Evolutionary conservation across 75 land plant species (phyloP), one percentile per base, ranked within the genome.

Genomic region (Gnetum montanum): DNA sequence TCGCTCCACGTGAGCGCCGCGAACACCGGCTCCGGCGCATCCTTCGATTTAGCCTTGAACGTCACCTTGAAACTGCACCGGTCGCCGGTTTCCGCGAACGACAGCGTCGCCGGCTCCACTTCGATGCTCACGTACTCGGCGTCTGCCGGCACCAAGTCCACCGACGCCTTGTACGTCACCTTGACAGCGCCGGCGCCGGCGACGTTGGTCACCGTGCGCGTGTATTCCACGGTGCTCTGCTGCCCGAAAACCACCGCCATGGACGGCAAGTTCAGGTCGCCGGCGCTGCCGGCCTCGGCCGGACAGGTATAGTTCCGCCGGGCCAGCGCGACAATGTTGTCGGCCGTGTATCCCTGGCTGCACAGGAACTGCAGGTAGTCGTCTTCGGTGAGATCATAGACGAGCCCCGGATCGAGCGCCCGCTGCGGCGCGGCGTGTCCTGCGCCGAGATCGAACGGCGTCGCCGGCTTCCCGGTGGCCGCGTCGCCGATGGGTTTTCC

Each of bases 1-100:
- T 89, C 91, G 11, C 70, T 43, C 98, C 98, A 94, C 0, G 78
- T 51, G 12, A 94, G 57, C 15, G 64, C 70, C 8, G 85, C 98
- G 41, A 79, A 94, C 12, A 65, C 61, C 20, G 77, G 70, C 10
- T 15, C 4, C 62, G 28, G 20, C n/a, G 28, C 40, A 10, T 76
- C 69, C 79, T 34, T 37, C 26, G 73, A 57, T 40, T 34, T 34
- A 4, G 26, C 55, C 30, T 6, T 54, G 16, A 48, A 36, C 19
- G 30, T 47, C n/a, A 74, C 34, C 11, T 50, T 74, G 58, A 40
- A 74, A 0, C 41, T 59, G 27, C 33, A 22, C 59, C 54, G 64
- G 46, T 74, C 60, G 30, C 54, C 29, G 40, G 49, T 25, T 18
- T 49, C 24, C 1, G 54, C 31, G 60, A 74, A 74, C 3, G 20